A percentile compares a stretch with the other conserved stretches of the same genome.
Evolutionary conservation across 202 grass and related monocot species (phyloP).

Genomic region (Brachypodium distachyon): DNA sequence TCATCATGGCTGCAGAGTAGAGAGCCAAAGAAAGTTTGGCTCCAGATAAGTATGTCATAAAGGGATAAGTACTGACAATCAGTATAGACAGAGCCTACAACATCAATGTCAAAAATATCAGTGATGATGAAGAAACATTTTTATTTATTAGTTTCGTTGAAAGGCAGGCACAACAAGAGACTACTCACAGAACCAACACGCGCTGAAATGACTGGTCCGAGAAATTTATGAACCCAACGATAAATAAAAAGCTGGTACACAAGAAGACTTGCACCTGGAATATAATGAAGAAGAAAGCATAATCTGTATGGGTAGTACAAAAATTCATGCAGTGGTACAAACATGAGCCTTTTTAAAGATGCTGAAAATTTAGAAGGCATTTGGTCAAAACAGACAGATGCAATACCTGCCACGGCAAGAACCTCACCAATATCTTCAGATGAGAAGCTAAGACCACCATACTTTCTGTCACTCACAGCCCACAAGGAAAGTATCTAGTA

Average conservation of each 20-base stretch:
- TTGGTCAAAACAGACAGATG: not conserved
- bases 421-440: constrained; percentile 59
- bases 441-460: constrained; percentile 71
- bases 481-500: constrained; percentile 78
- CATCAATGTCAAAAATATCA: not conserved
- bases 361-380: not conserved
- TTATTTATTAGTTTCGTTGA: not conserved
- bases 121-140: not conserved
- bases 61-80: constrained; percentile 57
- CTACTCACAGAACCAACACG: constrained; percentile 49
- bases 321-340: too few species aligned
- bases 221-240: constrained; percentile 32
- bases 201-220: constrained; percentile 39
- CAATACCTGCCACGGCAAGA: constrained; percentile 54
- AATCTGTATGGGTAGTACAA: too few species aligned
- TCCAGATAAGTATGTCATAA: constrained; percentile 60
- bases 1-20: constrained; percentile 31
- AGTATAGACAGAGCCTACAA: constrained; percentile 49
- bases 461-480: constrained; percentile 66
- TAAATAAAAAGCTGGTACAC: constrained; percentile 69
- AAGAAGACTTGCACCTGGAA: constrained; percentile 59
- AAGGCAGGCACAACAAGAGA: not conserved
- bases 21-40: constrained; percentile 36
- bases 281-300: not conserved
- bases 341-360: not conserved